A percentile compares a stretch with the other conserved stretches of the same genome.
phyloP scores from a whole-genome alignment of 805 yeast species.

The Candida ficus region DNA sequence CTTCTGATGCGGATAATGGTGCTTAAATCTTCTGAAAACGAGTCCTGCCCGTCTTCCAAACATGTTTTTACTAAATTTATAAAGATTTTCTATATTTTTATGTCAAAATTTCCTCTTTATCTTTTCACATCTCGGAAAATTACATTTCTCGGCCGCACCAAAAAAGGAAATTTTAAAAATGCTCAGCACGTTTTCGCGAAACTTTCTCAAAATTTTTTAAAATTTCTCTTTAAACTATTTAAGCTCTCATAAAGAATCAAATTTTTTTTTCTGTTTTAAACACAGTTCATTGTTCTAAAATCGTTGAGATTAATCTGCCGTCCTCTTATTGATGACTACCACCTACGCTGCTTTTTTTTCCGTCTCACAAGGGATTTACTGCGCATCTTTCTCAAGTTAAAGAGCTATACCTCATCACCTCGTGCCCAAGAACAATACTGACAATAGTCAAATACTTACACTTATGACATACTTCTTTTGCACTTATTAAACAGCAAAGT shows the following conservation, averaged over 20 bases:
- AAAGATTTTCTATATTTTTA: not conserved
- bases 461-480: not conserved
- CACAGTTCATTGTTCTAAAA: not conserved
- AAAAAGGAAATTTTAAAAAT: not conserved
- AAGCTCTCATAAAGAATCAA: too few relatives aligned
- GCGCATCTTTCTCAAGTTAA: constrained; percentile 6
- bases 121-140: not conserved
- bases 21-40: not conserved
- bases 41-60: too few relatives aligned
- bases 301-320: not conserved
- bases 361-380: constrained; percentile 2
- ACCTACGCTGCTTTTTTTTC: constrained; percentile 1
- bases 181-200: too few relatives aligned
- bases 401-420: not conserved
- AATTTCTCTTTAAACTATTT: too few relatives aligned
- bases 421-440: too few relatives aligned
- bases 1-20: constrained; percentile 7
- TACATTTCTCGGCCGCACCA: not conserved
- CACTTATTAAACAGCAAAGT: not conserved
- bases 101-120: too few relatives aligned
- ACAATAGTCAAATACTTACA: not conserved
- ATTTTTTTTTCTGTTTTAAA: not conserved
- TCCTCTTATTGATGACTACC: constrained; percentile 5
- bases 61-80: not conserved
- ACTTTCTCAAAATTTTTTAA: not conserved